Conservation (phyloP, 2,329 filamentous ascomycete species). For the Drechmeria coniospora region DNA sequence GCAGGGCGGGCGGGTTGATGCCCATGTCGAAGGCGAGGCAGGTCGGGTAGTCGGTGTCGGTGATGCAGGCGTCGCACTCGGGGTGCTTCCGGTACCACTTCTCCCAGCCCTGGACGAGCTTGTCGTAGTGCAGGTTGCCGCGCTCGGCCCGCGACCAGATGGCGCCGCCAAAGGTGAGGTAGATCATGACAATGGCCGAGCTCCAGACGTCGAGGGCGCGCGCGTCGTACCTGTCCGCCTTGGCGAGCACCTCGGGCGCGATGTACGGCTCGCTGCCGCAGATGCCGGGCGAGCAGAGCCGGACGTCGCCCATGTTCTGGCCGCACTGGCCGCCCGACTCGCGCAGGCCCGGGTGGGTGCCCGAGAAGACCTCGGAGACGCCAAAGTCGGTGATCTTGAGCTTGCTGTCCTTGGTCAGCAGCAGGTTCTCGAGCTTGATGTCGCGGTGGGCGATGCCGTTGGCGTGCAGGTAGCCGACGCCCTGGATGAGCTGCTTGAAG, state of each 20-base stretch:
- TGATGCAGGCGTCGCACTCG: constrained; percentile 20
- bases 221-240: constrained; percentile 52
- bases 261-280: constrained; percentile 80
- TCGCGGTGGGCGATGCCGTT: constrained; percentile 83
- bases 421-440: constrained; percentile 77
- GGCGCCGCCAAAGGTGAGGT: constrained; percentile 55
- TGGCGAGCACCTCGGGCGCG: constrained; percentile 66
- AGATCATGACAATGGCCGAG: constrained; percentile 68
- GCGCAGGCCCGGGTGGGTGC: constrained; percentile 63
- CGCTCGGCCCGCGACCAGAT: constrained; percentile 58
- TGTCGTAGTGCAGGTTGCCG: constrained; percentile 43
- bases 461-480: constrained; percentile 65
- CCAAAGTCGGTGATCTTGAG: constrained; percentile 89
- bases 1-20: constrained; percentile 52
- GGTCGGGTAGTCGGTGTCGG: constrained; percentile 49
- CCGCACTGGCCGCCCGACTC: constrained; percentile 60
- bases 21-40: constrained; percentile 48
- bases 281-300: constrained; percentile 62
- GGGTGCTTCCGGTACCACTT: constrained; percentile 45
- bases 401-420: constrained; percentile 64
- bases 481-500: constrained; percentile 79
- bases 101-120: constrained; percentile 52
- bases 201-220: constrained; percentile 77
- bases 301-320: constrained; percentile 53
- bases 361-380: constrained; percentile 72